Evolutionary conservation across 2,329 filamentous ascomycete genomes (phyloP).

Genomic region (Fusarium dimerum): DNA sequence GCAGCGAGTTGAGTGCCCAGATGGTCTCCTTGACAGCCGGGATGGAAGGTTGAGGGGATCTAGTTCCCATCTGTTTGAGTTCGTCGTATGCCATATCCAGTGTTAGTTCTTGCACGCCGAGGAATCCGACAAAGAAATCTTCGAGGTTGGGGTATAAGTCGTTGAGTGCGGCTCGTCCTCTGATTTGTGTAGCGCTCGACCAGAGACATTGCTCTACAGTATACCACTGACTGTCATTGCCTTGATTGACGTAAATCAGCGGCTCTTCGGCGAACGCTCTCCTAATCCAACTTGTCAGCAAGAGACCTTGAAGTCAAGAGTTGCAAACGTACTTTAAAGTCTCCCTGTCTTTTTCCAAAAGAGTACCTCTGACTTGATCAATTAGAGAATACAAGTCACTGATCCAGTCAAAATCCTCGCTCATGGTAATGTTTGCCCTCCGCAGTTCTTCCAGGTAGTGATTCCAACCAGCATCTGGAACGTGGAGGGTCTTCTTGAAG

Average conservation of each 20-base stretch:
- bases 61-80: slow-evolving; percentile 22
- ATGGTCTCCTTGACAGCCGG: slow-evolving; percentile 34
- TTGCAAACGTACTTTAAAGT: slow-evolving; percentile 2
- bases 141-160: slow-evolving; percentile 31
- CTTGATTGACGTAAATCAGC: not conserved
- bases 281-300: slow-evolving; percentile 1
- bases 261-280: slow-evolving; percentile 6
- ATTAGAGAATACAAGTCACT: slow-evolving; percentile 10
- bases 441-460: slow-evolving; percentile 18
- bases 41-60: slow-evolving; percentile 3
- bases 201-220: slow-evolving; percentile 34
- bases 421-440: slow-evolving; percentile 4
- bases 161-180: slow-evolving; percentile 28
- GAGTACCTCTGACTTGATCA: not conserved
- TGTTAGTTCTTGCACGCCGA: slow-evolving; percentile 33
- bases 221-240: slow-evolving; percentile 25
- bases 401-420: slow-evolving; percentile 19
- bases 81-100: slow-evolving; percentile 34
- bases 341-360: not conserved
- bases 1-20: slow-evolving; percentile 34
- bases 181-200: slow-evolving; percentile 33
- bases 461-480: slow-evolving; percentile 15
- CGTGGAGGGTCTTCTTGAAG: slow-evolving; percentile 8
- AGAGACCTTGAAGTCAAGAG: accelerated
- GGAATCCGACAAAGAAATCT: slow-evolving; percentile 31